Percentiles rank a stretch among this genome's conserved stretches.
Evolutionary conservation across 2,329 filamentous ascomycete species (phyloP).

Genomic region (Alternaria triticimaculans): DNA sequence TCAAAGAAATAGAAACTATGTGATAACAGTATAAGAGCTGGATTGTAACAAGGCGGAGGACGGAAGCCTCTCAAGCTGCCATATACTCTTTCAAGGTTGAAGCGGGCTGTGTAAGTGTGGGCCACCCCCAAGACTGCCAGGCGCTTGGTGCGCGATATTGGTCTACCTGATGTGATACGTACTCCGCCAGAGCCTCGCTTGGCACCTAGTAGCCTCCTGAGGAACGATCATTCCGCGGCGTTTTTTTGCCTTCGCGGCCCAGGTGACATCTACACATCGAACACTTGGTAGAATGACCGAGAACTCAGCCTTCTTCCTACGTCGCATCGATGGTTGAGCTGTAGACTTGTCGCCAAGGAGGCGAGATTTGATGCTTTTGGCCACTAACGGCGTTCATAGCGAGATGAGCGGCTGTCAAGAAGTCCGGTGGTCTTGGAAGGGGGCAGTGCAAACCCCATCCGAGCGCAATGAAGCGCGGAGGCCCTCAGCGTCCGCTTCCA

Average conservation of each 20-base stretch:
- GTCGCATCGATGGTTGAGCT: not conserved
- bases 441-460: slow-evolving; percentile 18
- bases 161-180: slow-evolving; percentile 11
- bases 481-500: slow-evolving; percentile 1
- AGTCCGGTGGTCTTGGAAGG: slow-evolving; percentile 15
- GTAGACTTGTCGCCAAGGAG: slow-evolving; percentile 1
- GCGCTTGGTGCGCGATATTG: slow-evolving; percentile 23
- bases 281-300: slow-evolving; percentile 3
- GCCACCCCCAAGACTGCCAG: slow-evolving; percentile 12
- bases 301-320: not conserved
- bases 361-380: slow-evolving; percentile 4
- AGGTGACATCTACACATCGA: not conserved
- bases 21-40: not conserved
- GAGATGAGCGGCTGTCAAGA: slow-evolving; percentile 13
- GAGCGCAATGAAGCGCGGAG: slow-evolving; percentile 4
- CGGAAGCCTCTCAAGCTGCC: slow-evolving; percentile 6
- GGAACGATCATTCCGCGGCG: not conserved
- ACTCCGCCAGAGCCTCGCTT: slow-evolving; percentile 13
- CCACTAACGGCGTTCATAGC: slow-evolving; percentile 8
- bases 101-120: slow-evolving; percentile 24
- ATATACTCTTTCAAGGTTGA: slow-evolving; percentile 14
- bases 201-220: slow-evolving; percentile 2
- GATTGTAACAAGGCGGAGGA: slow-evolving; percentile 1
- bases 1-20: not conserved
- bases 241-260: slow-evolving; percentile 4